Conservation (phyloP, 306 rosid genomes). For the Sphenostylis stenocarpa region DNA sequence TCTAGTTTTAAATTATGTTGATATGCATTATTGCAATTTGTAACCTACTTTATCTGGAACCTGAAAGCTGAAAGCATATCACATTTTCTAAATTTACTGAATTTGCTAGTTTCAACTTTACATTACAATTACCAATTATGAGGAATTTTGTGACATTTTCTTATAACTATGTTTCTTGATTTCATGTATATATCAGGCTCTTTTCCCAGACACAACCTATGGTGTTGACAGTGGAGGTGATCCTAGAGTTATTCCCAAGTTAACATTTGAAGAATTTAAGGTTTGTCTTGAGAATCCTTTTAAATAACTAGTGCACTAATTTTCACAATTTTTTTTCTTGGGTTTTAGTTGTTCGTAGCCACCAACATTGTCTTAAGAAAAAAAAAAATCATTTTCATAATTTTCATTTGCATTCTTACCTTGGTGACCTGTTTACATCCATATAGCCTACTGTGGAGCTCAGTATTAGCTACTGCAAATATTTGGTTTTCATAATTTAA, state of each 20-base stretch:
- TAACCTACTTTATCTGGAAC: not conserved
- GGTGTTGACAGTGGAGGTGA: conserved; percentile 99
- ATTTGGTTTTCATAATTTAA: not conserved
- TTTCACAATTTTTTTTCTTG: not conserved
- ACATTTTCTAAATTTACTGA: conserved; percentile 11
- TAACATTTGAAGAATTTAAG: conserved; percentile 89
- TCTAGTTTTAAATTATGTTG: not conserved
- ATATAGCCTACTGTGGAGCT: conserved; percentile 1
- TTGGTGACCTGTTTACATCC: conserved; percentile 22
- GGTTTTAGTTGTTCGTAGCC: conserved; percentile 4
- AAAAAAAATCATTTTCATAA: not conserved
- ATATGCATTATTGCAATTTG: conserved; percentile 2
- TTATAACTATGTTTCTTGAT: not conserved
- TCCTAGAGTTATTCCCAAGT: conserved; percentile 85
- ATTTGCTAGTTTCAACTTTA: conserved; percentile 25
- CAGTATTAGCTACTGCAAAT: not conserved
- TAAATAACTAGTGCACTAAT: not conserved
- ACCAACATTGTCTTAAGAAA: not conserved
- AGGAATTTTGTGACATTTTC: not conserved
- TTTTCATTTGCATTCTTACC: not conserved
- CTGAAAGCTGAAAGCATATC: conserved; percentile 18
- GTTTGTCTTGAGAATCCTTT: conserved; percentile 45
- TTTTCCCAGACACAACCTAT: conserved; percentile 90
- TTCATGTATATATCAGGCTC: conserved; percentile 62
- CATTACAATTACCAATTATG: conserved; percentile 1